phyloP scores from a whole-genome alignment of 176 grass and related monocot species.

The Oryza officinalis region DNA sequence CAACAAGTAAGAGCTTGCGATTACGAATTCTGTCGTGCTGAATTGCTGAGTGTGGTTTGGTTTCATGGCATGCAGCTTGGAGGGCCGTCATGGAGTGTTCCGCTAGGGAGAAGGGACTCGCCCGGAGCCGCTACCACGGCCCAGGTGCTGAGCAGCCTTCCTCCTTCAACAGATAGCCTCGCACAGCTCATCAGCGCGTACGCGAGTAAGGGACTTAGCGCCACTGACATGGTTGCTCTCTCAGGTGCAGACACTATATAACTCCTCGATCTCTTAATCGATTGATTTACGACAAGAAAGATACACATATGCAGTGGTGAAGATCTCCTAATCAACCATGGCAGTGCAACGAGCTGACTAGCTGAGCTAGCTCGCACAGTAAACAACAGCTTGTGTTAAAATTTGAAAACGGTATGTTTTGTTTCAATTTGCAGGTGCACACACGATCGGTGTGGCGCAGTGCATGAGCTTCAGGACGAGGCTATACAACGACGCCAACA shows the following conservation, averaged over 20 bases:
- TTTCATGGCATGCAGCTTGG: constrained; percentile 6
- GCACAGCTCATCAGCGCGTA: constrained; percentile 1
- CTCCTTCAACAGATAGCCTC: constrained; percentile 18
- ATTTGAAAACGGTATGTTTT: too few species aligned
- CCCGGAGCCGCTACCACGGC: constrained; percentile 12
- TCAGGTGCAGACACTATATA: neutral
- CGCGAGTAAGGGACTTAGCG: neutral
- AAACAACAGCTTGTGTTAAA: too few species aligned
- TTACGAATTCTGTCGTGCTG: too few species aligned
- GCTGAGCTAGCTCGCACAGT: too few species aligned
- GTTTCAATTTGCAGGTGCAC: constrained; percentile 29
- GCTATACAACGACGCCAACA: constrained; percentile 60
- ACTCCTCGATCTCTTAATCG: too few species aligned
- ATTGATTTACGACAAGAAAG: too few species aligned
- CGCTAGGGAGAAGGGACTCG: constrained; percentile 39
- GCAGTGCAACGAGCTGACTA: too few species aligned
- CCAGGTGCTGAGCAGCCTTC: neutral
- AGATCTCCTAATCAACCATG: too few species aligned
- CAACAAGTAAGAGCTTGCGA: too few species aligned
- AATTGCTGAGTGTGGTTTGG: neutral
- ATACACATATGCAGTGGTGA: too few species aligned
- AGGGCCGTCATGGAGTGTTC: constrained; percentile 47
- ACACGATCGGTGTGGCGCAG: constrained; percentile 46
- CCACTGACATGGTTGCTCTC: constrained; percentile 25
- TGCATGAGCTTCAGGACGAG: constrained; percentile 28